Base-by-base conservation (phyloP, 2,329 filamentous ascomycete genomes). In the Cladosporium cucumerinum region DNA sequence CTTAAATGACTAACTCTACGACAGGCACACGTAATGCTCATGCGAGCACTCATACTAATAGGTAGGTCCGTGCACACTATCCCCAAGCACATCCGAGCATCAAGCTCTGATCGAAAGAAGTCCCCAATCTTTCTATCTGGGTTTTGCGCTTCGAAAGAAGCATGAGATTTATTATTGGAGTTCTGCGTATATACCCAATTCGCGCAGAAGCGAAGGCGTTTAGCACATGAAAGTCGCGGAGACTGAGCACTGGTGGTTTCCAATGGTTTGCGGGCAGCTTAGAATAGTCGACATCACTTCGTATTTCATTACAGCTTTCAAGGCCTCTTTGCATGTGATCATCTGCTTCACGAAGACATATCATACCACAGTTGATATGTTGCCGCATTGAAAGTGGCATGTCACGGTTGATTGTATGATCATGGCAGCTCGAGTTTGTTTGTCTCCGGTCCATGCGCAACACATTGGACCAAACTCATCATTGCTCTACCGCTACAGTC, bases 101-200 rank as follows among this genome's bases (percentile, higher is more conserved):
- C 54, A 57, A n/a, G 26, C 16, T 54, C 10, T 54, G 39, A 46
- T 7, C 10, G 51, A 54, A 21, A 28, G 26, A 32, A 21, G 30
- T 21, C 18, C 10, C 26, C 26, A 12, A 11, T 54, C 11, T 14
- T 3, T 12, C 26, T 10, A 32, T 12, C 7, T 18, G 26, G n/a
- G 21, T 32, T 8, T 54, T 14, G 32, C 30, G 16, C 26, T 32
- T 28, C 18, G 51, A 18, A 21, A 11, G 54, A 25, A 57, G 16
- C 14, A 23, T 57, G 54, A 32, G 21, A 18, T 57, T 39, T 34
- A 18, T 57, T 25, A 36, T 57, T 39, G 32, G 54, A 57, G 54
- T 57, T 57, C 26, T 57, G 54, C 54, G 54, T 23, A 57, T 57
- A 57, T 57, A 57, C 54, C 54, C 54, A 34, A n/a, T 39, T 34